Percentiles rank a stretch among this genome's conserved stretches.
Evolutionary conservation across 805 yeast species (phyloP).

Genomic region (Suhomyces sp.): DNA sequence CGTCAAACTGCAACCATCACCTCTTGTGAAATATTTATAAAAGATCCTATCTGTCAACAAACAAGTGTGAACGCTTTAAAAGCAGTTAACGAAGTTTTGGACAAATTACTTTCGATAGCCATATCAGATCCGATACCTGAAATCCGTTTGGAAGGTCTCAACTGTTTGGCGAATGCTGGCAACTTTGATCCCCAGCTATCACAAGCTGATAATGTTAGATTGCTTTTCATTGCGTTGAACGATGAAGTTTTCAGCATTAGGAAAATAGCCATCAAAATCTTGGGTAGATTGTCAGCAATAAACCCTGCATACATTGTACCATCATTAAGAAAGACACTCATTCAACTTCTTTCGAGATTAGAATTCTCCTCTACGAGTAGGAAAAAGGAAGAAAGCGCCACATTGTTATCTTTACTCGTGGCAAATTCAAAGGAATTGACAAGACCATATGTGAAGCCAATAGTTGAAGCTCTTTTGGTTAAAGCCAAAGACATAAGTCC

Average conservation of each 20-base stretch:
- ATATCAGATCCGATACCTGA: conserved; percentile 88
- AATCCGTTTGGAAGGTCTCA: conserved; percentile 75
- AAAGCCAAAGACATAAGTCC: conserved; percentile 70
- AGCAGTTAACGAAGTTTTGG: conserved; percentile 83
- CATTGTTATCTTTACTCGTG: conserved; percentile 68
- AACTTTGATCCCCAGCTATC: conserved; percentile 89
- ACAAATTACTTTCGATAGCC: conserved; percentile 74
- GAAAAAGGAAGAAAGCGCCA: conserved; percentile 85
- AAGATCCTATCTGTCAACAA: conserved; percentile 82
- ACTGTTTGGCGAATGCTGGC: conserved; percentile 58
- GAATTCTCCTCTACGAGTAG: conserved; percentile 75
- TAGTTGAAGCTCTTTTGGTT: conserved; percentile 80
- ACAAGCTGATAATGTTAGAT: conserved; percentile 85
- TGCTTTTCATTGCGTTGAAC: conserved; percentile 83
- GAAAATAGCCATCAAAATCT: conserved; percentile 69
- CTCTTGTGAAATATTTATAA: conserved; percentile 69
- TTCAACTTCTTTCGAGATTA: conserved; percentile 80
- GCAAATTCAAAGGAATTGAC: conserved; percentile 79
- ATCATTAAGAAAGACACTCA: conserved; percentile 77
- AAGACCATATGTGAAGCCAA: conserved; percentile 86
- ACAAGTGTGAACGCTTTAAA: conserved; percentile 76
- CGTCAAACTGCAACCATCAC: conserved; percentile 84
- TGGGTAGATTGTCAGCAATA: conserved; percentile 80
- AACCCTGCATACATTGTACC: conserved; percentile 98
- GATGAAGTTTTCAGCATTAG: conserved; percentile 88